Evolutionary conservation across 768 basidiomycete species (phyloP).

Genomic region (Rickenella mellea): DNA sequence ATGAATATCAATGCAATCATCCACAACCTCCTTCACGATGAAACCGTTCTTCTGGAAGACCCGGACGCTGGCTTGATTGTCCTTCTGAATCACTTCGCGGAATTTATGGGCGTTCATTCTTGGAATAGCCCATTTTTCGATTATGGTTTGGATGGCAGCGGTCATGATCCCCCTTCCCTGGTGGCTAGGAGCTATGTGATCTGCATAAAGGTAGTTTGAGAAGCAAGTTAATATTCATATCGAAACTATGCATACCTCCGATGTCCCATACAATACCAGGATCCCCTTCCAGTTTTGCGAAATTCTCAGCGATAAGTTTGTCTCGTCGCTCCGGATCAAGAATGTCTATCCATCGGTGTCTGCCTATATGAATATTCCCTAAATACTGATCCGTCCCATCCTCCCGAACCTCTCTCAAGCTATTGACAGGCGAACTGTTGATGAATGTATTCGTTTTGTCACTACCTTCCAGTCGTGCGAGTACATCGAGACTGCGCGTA

Average conservation of each 20-base stretch:
- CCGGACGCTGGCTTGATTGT: conserved; percentile 49
- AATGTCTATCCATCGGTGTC: conserved; percentile 18
- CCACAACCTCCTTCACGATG: conserved; percentile 24
- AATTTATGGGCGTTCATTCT: conserved; percentile 49
- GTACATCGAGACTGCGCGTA: no score
- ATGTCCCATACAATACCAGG: conserved; percentile 50
- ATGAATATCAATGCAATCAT: conserved; percentile 24
- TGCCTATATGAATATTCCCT: conserved; percentile 31
- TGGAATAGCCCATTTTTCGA: conserved; percentile 54
- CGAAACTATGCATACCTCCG: conserved; percentile 34
- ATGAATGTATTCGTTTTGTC: conserved; percentile 22
- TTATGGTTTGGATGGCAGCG: conserved; percentile 43
- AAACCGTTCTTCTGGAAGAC: conserved; percentile 68
- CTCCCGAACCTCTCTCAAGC: conserved; percentile 44
- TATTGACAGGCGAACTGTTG: conserved; percentile 36
- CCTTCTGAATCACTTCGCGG: conserved; percentile 32
- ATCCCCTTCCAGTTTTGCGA: conserved; percentile 34
- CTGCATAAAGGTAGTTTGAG: conserved; percentile 26
- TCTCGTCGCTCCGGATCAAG: no score
- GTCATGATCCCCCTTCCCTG: conserved; percentile 70
- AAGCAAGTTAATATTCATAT: no score
- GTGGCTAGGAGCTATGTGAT: conserved; percentile 49
- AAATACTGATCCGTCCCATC: conserved; percentile 46
- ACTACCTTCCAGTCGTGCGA: no score
- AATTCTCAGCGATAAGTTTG: conserved; percentile 26